Percentiles rank a stretch among this genome's conserved stretches.
phyloP scores from a whole-genome alignment of 345 rosid species.

The Hibiscus trionum region DNA sequence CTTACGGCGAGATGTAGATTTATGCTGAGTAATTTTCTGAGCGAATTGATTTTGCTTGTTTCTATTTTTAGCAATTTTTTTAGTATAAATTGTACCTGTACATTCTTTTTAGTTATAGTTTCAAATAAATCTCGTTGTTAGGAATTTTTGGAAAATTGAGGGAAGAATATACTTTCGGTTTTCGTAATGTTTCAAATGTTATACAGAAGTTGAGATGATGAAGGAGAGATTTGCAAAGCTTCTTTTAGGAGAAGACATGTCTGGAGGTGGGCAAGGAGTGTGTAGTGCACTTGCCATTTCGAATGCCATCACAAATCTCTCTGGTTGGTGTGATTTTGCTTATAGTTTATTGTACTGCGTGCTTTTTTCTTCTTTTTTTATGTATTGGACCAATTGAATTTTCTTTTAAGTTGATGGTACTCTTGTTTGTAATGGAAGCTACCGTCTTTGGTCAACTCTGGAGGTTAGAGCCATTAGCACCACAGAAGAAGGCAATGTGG shows the following conservation, averaged over 20 bases:
- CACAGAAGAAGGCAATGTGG: constrained; percentile 90
- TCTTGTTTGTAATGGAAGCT: constrained; percentile 37
- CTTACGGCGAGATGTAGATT: not conserved
- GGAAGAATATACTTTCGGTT: not conserved
- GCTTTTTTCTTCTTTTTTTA: not conserved
- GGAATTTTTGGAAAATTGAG: not conserved
- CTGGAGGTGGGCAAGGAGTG: constrained; percentile 98
- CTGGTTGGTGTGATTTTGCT: constrained; percentile 41
- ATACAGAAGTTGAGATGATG: constrained; percentile 85
- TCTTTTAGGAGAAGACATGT: constrained; percentile 97
- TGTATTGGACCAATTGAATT: not conserved
- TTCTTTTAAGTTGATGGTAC: not conserved
- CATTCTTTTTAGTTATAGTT: not conserved
- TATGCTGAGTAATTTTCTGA: too few species aligned
- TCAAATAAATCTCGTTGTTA: not conserved
- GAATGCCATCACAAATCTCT: constrained; percentile 95
- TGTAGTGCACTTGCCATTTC: constrained; percentile 97
- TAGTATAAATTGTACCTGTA: not conserved
- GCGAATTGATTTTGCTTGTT: constrained; percentile 1
- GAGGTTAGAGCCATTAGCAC: constrained; percentile 89
- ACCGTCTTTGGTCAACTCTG: constrained; percentile 91
- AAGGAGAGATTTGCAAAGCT: constrained; percentile 97
- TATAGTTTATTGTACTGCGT: not conserved
- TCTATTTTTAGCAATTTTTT: constrained; percentile 3
- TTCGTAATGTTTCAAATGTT: not conserved